Conservation (phyloP, 306 rosid genomes). For the Quercus engelmannii region DNA sequence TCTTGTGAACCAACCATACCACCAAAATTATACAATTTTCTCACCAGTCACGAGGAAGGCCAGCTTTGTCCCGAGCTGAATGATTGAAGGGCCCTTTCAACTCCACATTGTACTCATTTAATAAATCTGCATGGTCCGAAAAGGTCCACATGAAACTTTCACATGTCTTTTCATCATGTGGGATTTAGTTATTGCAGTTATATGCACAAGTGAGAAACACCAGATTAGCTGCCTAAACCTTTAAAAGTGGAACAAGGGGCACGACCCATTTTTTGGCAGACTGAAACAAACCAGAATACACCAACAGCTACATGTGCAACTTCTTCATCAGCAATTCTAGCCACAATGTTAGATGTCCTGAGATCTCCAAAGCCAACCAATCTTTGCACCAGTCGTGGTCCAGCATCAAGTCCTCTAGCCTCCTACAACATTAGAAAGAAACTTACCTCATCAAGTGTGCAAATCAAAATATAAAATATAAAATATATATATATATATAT, state of each 20-base stretch:
- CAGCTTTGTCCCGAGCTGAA: conserved; percentile 86
- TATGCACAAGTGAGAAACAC: conserved; percentile 3
- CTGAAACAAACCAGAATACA: conserved; percentile 68
- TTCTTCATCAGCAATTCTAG: conserved; percentile 92
- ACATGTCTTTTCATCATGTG: conserved; percentile 13
- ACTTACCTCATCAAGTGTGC: not conserved
- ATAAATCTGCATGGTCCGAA: conserved; percentile 55
- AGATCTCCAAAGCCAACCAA: conserved; percentile 86
- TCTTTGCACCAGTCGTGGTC: conserved; percentile 81
- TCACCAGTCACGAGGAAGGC: conserved; percentile 96
- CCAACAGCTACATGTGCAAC: conserved; percentile 98
- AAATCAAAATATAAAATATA: not conserved
- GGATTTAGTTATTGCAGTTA: not conserved
- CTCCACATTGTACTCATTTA: conserved; percentile 75
- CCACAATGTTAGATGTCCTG: conserved; percentile 72
- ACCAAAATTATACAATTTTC: conserved; percentile 3
- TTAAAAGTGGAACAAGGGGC: conserved; percentile 72
- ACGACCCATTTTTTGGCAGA: conserved; percentile 66
- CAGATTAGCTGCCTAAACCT: conserved; percentile 46
- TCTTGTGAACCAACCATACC: conserved; percentile 1
- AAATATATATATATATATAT: not conserved
- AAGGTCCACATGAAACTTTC: conserved; percentile 6
- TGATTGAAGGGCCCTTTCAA: conserved; percentile 87
- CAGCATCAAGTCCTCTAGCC: conserved; percentile 99
- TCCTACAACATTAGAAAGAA: conserved; percentile 48